Conservation (phyloP, 108 stramenopile species). For the Craspedostauros australis region DNA sequence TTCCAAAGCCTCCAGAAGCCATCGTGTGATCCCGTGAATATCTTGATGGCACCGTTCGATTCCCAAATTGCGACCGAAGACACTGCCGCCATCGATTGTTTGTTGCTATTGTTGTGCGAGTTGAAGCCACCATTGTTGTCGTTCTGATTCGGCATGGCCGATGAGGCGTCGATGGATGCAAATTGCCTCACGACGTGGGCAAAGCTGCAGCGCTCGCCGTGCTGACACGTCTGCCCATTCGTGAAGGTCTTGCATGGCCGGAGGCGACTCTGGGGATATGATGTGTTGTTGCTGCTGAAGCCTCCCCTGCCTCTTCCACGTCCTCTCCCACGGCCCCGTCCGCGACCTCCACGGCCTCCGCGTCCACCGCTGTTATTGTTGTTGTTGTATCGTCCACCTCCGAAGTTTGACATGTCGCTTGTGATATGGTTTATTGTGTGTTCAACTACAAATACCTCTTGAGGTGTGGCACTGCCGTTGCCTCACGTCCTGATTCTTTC, state of each 20-base stretch:
- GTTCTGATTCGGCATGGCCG: conserved; percentile 17
- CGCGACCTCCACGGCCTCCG: conserved; percentile 31
- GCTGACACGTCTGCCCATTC: conserved; percentile 42
- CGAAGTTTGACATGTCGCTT: too few relatives aligned
- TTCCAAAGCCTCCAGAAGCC: conserved; percentile 85
- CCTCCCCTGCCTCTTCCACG: conserved; percentile 15
- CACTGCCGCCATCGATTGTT: conserved; percentile 36
- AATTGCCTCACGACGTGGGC: conserved; percentile 64
- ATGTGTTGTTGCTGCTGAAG: neutral
- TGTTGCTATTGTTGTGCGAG: conserved; percentile 4
- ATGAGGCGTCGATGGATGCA: conserved; percentile 50
- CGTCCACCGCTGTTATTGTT: conserved; percentile 15
- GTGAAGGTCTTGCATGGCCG: conserved; percentile 54
- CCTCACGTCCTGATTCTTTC: too few relatives aligned
- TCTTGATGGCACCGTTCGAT: conserved; percentile 56
- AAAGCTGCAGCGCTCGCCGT: conserved; percentile 50
- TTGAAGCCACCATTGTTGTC: conserved; percentile 10
- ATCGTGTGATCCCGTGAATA: conserved; percentile 79
- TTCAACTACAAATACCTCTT: too few relatives aligned
- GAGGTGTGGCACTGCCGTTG: too few relatives aligned
- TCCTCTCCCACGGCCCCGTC: conserved; percentile 35
- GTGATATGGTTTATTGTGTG: too few relatives aligned
- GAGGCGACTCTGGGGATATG: conserved; percentile 21
- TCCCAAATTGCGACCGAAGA: conserved; percentile 77
- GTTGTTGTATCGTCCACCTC: too few relatives aligned